Base-by-base conservation (phyloP, 1,284 basidiomycete genomes). In the Exobasidium rhododendri region DNA sequence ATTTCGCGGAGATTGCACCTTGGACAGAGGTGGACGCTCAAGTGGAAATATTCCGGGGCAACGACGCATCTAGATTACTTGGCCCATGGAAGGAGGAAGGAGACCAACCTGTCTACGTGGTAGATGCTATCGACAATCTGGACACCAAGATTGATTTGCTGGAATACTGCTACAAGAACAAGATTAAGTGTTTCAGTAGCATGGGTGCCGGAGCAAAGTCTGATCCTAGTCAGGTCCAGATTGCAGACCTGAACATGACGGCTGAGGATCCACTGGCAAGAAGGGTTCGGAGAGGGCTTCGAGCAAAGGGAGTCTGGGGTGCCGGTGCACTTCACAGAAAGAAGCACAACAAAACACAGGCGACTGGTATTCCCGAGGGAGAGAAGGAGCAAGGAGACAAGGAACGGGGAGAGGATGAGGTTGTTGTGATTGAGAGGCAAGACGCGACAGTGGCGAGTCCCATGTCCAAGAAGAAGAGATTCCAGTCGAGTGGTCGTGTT, bases 191-290 rank as follows among this genome's bases (percentile, higher is more conserved):
- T 60, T 96, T 98, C 81, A 91, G 93, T 0, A 92, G 92, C 20
- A 96, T 98, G 92, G 96, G 96, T 46, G 92, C 94, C 0, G 89
- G 94, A n/a, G 91, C 94, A 5, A 99, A 98, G 82, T 86, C 85
- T 64, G 96, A 99, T 79, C 93, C 96, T 0, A 96, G 93, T 3
- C 86, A 93, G 31, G 86, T 98, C 28, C 94, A 97, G 81, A 96
- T 98, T 63, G 83, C 88, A 62, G 94, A 97, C 80, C 92, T 98
- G 69, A 92, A 92, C 1, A 85, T 85, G 64, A 98, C 96, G 0
- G 86, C 91, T 54, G 96, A 98, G 78, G 96, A 98, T 78, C 94
- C 94, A 1, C 85, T 99, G 4, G 94, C 94, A 14, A 88, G 94
- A 56, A 86, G 90, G 13, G 94, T 98, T 5, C 86, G 96, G 17